phyloP scores from a whole-genome alignment of 495 filamentous ascomycete genomes.

The Aspergillus egyptiacus region DNA sequence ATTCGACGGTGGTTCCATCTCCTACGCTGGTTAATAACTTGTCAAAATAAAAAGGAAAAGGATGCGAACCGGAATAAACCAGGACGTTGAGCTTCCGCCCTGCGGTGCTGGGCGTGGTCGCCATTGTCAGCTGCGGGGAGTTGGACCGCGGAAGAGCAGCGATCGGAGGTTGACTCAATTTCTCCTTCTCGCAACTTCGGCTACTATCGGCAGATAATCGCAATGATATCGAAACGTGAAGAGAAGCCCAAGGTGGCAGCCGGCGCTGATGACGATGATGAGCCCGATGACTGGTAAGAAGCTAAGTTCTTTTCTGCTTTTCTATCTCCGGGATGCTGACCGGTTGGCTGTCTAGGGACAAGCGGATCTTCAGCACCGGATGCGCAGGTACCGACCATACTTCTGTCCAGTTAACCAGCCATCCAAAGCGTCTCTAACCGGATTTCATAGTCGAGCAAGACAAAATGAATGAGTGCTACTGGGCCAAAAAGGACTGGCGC shows the following conservation, averaged over 20 bases:
- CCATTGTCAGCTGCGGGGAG: conserved; percentile 26
- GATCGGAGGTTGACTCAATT: conserved; percentile 7
- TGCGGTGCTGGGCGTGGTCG: conserved; percentile 45
- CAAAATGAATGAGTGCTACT: conserved; percentile 92
- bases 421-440: neutral
- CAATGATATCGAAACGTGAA: conserved; percentile 37
- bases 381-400: conserved; percentile 60
- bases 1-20: conserved; percentile 77
- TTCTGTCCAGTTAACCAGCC: too few relatives aligned
- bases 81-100: conserved; percentile 73
- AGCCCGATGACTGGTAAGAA: conserved; percentile 88
- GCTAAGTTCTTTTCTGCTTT: neutral
- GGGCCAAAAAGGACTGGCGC: conserved; percentile 94
- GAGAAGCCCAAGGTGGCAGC: conserved; percentile 32
- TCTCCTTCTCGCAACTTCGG: neutral
- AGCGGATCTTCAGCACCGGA: conserved; percentile 94
- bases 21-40: conserved; percentile 42
- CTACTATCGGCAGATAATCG: conserved; percentile 9
- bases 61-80: conserved; percentile 68
- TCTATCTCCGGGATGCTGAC: conserved; percentile 1
- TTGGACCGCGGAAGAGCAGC: conserved; percentile 2
- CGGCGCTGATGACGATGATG: conserved; percentile 71
- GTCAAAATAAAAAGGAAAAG: neutral
- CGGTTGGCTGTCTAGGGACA: conserved; percentile 57
- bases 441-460: conserved; percentile 65